Conservation (phyloP, 768 basidiomycete genomes). For the Coprinopsis marcescibilis region DNA sequence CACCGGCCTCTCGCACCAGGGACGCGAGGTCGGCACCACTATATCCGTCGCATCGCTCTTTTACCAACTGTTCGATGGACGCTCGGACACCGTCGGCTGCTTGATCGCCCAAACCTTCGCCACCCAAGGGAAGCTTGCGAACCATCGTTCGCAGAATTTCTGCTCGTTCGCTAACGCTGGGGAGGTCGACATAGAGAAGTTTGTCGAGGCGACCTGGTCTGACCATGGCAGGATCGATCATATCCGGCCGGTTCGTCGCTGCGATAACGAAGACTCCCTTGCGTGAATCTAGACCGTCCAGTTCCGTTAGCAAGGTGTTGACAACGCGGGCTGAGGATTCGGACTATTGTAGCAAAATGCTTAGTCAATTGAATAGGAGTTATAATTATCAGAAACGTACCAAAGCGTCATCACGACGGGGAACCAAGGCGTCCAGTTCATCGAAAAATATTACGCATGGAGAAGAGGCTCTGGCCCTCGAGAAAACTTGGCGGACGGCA, state of each 20-base stretch:
- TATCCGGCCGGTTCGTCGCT: constrained; percentile 93
- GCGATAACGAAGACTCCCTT: constrained; percentile 91
- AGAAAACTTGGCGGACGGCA: constrained; percentile 92
- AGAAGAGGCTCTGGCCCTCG: constrained; percentile 85
- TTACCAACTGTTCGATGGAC: constrained; percentile 43
- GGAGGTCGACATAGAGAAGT: constrained; percentile 88
- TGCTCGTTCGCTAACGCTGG: constrained; percentile 61
- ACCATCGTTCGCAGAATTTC: constrained; percentile 81
- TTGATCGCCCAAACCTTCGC: constrained; percentile 3
- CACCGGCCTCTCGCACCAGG: constrained; percentile 84
- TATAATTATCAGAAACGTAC: constrained; percentile 36
- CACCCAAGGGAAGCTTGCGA: constrained; percentile 61
- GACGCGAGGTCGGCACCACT: constrained; percentile 90
- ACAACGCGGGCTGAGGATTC: constrained; percentile 92
- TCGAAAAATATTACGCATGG: constrained; percentile 97
- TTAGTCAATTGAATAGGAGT: not conserved
- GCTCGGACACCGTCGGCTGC: constrained; percentile 17
- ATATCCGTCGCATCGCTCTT: constrained; percentile 73
- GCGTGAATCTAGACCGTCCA: constrained; percentile 84
- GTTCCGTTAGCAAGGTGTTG: constrained; percentile 89
- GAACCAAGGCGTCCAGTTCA: constrained; percentile 89
- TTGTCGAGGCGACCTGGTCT: constrained; percentile 95
- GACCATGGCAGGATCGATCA: constrained; percentile 97
- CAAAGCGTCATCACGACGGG: constrained; percentile 82
- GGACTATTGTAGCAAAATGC: constrained; percentile 42